phyloP scores from a whole-genome alignment of 2,329 filamentous ascomycete genomes.

The Hymenotorrendiella dingleyae region DNA sequence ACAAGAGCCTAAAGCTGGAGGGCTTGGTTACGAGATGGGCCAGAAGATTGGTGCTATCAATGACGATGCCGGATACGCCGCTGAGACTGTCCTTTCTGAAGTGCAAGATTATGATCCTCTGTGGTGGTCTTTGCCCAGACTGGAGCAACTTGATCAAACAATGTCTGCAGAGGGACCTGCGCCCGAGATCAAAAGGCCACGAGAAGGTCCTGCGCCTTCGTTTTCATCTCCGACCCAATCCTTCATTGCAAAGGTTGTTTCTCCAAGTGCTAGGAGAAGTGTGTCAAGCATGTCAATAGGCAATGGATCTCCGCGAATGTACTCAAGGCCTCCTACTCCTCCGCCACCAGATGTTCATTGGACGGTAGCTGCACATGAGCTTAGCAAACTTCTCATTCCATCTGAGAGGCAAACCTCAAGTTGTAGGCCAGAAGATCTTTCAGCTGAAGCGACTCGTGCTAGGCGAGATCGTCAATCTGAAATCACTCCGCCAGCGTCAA shows the following conservation, averaged over 20 bases:
- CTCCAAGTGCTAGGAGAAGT: slow-evolving; percentile 58
- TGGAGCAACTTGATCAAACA: slow-evolving; percentile 64
- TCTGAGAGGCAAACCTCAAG: slow-evolving; percentile 68
- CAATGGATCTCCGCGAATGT: slow-evolving; percentile 34
- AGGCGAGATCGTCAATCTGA: slow-evolving; percentile 59
- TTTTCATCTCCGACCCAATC: slow-evolving; percentile 86
- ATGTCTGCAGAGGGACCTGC: slow-evolving; percentile 45
- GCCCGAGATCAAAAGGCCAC: slow-evolving; percentile 46
- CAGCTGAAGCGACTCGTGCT: slow-evolving; percentile 57
- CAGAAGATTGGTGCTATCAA: slow-evolving; percentile 42
- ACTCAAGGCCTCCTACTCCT: slow-evolving; percentile 49
- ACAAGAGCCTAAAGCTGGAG: slow-evolving; percentile 34
- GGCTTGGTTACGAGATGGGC: slow-evolving; percentile 54
- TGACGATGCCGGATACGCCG: slow-evolving; percentile 13
- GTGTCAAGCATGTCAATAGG: slow-evolving; percentile 46
- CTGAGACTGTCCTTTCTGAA: slow-evolving; percentile 8
- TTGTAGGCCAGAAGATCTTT: slow-evolving; percentile 72
- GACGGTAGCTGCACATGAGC: slow-evolving; percentile 75
- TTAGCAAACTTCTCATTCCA: slow-evolving; percentile 79
- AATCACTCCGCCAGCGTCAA: slow-evolving; percentile 33
- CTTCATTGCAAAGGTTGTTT: slow-evolving; percentile 73
- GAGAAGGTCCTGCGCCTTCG: slow-evolving; percentile 55
- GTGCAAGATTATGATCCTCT: slow-evolving; percentile 52
- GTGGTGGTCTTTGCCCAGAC: slow-evolving; percentile 64
- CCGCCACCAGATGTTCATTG: slow-evolving; percentile 80